phyloP scores from a whole-genome alignment of 306 rosid species.

The Sindora glabra region DNA sequence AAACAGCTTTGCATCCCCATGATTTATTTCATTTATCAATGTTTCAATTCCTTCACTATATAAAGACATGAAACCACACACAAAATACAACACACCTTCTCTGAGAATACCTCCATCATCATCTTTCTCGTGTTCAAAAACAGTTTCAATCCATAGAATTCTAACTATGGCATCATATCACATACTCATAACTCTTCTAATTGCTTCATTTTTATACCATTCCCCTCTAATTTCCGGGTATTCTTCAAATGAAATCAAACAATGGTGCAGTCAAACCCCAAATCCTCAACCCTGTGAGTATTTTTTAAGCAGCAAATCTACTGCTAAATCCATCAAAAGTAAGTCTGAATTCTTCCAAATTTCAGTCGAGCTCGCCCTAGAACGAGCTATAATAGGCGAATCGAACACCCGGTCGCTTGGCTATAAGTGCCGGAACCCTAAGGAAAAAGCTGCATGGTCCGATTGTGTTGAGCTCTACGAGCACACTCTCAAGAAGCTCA shows the following conservation, averaged over 20 bases:
- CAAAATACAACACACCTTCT: too few relatives aligned
- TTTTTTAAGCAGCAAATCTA: constrained; percentile 12
- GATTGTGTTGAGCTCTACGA: constrained; percentile 50
- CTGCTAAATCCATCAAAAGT: constrained; percentile 8
- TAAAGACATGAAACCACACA: neutral
- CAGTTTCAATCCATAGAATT: neutral
- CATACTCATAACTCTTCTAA: neutral
- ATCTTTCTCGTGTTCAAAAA: neutral
- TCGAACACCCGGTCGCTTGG: constrained; percentile 2
- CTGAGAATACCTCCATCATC: neutral
- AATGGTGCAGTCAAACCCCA: constrained; percentile 54
- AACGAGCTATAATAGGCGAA: constrained; percentile 25
- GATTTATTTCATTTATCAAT: too few relatives aligned
- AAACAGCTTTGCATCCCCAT: too few relatives aligned
- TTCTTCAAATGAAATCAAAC: constrained; percentile 17
- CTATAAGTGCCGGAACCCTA: constrained; percentile 19
- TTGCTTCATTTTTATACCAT: neutral
- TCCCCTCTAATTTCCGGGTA: neutral
- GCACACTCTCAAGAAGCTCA: constrained; percentile 19
- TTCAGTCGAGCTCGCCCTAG: constrained; percentile 30
- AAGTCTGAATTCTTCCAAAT: constrained; percentile 42
- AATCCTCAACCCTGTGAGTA: constrained; percentile 42
- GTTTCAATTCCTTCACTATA: constrained; percentile 8
- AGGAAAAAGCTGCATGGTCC: constrained; percentile 40
- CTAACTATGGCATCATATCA: neutral